Evolutionary conservation across 179 eudicot genomes (phyloP), one percentile per base, ranked within the genome.

Genomic region (Vitellaria paradoxa): DNA sequence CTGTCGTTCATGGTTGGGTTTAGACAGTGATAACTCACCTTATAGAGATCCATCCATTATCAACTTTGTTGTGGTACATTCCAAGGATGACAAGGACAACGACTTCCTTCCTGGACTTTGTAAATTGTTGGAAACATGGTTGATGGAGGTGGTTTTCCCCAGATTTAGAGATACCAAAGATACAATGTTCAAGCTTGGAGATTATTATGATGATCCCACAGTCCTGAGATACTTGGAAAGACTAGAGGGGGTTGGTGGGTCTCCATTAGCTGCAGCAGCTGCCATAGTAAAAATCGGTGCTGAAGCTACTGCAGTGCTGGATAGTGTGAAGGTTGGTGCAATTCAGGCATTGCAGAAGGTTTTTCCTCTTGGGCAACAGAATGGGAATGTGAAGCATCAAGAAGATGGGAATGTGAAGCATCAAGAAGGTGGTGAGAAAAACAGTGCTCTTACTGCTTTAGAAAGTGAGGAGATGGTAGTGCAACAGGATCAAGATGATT

Each of bases 231-330:
- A 92, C 73, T 86, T 96, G 76, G 98, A 96, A 81, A 86, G 91
- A 74, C 79, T 91, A 40, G 99, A 93, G 81, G 91, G 94, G 55
- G 92, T 81, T 42, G 89, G 88, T 77, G 87, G 96, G 80, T 92
- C 98, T 45, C 97, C 97, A 26, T 81, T 93, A 82, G 99, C 91
- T 76, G 99, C 97, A 9, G 99, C 99, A 26, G 98, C 97, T 10
- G 99, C 99, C 70, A 96, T 96, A 69, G 99, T 85, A 24, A 89
- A 89, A 84, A 91, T 96, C 81, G 96, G 99, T 40, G 96, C 96
- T 77, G 94, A 87, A 81, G 99, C 99, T 77, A 86, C 91, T 73
- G 98, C 99, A 20, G 98, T 93, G 80, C 91, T 96, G 65, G 99
- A 87, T 75, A 91, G 88, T 77, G 98, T 94, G 78, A 89, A 88